Percentiles rank a stretch among this genome's conserved stretches.
Evolutionary conservation across 1,139 yeast species (phyloP).

Genomic region (Candida frijolesensis): DNA sequence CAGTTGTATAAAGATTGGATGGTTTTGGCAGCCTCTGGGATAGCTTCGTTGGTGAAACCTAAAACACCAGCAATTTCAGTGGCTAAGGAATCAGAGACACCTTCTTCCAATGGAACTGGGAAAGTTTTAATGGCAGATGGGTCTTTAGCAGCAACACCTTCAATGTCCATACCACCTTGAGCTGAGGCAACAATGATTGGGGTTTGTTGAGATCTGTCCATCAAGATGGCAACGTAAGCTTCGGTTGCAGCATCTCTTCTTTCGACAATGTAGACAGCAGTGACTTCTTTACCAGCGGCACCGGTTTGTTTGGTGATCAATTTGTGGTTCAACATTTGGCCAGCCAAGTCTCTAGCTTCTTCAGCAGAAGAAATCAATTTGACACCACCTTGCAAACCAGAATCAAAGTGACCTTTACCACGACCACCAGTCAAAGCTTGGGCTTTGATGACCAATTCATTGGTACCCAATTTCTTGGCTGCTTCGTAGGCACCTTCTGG

Average conservation of each 20-base stretch:
- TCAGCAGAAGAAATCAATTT: conserved; percentile 83
- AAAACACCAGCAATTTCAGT: conserved; percentile 73
- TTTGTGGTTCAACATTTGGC: conserved; percentile 88
- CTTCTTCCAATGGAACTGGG: conserved; percentile 73
- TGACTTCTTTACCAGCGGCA: conserved; percentile 93
- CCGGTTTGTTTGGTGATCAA: conserved; percentile 98
- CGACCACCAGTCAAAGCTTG: conserved; percentile 99
- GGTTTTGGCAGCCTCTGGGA: conserved; percentile 85
- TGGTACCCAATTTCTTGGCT: conserved; percentile 66
- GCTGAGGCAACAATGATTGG: conserved; percentile 95
- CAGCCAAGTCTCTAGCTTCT: conserved; percentile 85
- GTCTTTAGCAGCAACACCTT: conserved; percentile 91
- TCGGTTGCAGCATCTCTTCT: conserved; percentile 93
- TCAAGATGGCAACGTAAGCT: conserved; percentile 90
- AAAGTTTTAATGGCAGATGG: conserved; percentile 93
- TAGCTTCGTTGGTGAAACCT: conserved; percentile 80
- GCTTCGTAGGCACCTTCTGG: conserved; percentile 84
- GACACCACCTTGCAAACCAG: conserved; percentile 96
- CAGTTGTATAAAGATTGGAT: conserved; percentile 86
- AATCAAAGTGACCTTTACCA: conserved; percentile 97
- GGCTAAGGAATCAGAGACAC: conserved; percentile 82
- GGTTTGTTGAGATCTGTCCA: conserved; percentile 89
- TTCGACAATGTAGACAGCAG: conserved; percentile 95
- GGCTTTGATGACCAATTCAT: conserved; percentile 92
- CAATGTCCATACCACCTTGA: conserved; percentile 99